A percentile compares a stretch with the other conserved stretches of the same genome.
phyloP scores from a whole-genome alignment of 257 asterid species.

The Cruciata laevipes region DNA sequence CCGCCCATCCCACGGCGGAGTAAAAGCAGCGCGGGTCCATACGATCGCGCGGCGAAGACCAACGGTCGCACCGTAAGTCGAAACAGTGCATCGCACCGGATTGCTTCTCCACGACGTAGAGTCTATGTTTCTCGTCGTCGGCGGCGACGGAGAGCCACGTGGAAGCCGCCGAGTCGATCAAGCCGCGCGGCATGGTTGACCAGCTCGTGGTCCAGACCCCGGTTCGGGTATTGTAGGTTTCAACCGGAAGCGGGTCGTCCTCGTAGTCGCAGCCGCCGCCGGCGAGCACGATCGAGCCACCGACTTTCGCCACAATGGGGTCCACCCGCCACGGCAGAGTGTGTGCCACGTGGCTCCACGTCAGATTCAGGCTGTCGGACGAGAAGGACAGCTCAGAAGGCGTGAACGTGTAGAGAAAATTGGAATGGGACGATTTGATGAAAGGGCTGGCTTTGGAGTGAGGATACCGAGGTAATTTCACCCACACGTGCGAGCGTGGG shows the following conservation, averaged over 20 bases:
- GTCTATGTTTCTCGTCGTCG: constrained; percentile 32
- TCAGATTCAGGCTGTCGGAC: constrained; percentile 38
- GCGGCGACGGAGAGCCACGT: constrained; percentile 48
- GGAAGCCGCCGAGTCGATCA: constrained; percentile 45
- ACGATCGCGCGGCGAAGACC: constrained; percentile 36
- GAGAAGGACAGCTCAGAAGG: constrained; percentile 49
- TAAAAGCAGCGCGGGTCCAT: constrained; percentile 30
- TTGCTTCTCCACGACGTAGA: constrained; percentile 40
- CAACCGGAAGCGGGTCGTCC: constrained; percentile 69
- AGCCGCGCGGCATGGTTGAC: constrained; percentile 49
- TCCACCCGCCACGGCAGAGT: constrained; percentile 59
- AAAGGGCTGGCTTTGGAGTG: constrained; percentile 10
- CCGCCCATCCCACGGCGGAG: constrained; percentile 35
- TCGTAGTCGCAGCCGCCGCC: constrained; percentile 74
- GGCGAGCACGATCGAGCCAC: constrained; percentile 46
- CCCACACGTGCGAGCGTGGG: constrained; percentile 61
- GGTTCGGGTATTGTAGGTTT: constrained; percentile 32
- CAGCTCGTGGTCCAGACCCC: constrained; percentile 39
- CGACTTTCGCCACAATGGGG: constrained; percentile 59
- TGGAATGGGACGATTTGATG: constrained; percentile 50
- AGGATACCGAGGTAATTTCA: constrained; percentile 27
- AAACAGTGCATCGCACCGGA: constrained; percentile 50
- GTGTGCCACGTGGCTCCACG: constrained; percentile 46
- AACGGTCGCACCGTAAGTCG: constrained; percentile 36
- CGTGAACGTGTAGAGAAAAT: constrained; percentile 48